Evolutionary conservation across 2,329 filamentous ascomycete genomes (phyloP), one percentile per base, ranked within the genome.

Genomic region (Alternaria ventricosa): DNA sequence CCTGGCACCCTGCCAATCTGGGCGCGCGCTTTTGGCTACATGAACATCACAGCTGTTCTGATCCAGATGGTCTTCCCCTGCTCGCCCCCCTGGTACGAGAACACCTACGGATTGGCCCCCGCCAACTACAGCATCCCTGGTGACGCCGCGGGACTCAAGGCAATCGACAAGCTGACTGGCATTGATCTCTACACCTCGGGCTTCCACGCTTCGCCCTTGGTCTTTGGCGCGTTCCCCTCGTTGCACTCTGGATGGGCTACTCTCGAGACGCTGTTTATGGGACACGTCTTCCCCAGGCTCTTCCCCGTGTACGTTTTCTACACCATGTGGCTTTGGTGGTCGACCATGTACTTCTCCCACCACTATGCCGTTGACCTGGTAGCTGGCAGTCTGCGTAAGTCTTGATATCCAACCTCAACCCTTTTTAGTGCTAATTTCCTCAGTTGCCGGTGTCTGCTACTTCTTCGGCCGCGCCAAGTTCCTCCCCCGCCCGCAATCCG

Each of bases 71-170:
- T 94, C 66, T 96, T 97, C 82, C 95, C 95, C 1, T 97, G 95
- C 84, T 96, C 94, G 23, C 93, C 95, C 25, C 95, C 95, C 2
- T 98, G 95, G 95, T 98, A 97, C 77, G 95, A 97, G 85, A 96
- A 96, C 80, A 86, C 92, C 74, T 93, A 97, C 79, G 95, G 95
- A 15, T 84, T 97, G 55, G 93, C 93, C 28, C 94, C 95, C 3
- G 95, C 95, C 53, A 93, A 96, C 73, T 97, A 97, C 82, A 92
- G 92, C 50, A 97, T 98, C 86, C 86, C 88, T 47, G 95, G 95
- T 54, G 95, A 93, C 49, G 94, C 95, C 1, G 95, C 94, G 12
- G 95, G 95, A 55, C 87, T 98, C 65, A 92, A 92, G 65, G 91
- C 94, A 22, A 91, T 98, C 60, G 95, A 98, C 82, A 87, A 90